Base-by-base conservation (phyloP, 352 stramenopile genomes). In the Globisporangium canariense region DNA sequence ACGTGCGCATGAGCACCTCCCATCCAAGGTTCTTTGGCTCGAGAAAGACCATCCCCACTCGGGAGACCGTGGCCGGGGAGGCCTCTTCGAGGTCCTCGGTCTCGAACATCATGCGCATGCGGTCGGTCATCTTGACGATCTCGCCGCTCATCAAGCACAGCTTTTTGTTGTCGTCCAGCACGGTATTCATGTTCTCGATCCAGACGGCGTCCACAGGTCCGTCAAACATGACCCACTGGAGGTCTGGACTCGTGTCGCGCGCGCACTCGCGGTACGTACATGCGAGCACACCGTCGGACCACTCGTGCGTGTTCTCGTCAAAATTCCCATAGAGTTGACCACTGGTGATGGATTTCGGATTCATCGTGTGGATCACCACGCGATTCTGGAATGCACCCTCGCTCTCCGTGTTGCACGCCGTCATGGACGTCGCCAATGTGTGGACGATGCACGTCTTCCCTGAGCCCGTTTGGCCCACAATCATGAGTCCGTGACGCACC, bases 171-270 rank as follows among this genome's bases (percentile, higher is more conserved):
- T 97, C 90, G 64, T 97, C 90, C 14, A 97, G 70, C 41, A 97
- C 92, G 1, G 92, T 98, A 74, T 98, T 98, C 92, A 98, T 98
- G 73, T 98, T 98, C 57, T 98, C 93, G 65, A 98, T 98, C 93
- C 93, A 98, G 30, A 98, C 92, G 0, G 93, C 92, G 67, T 98
- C 93, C 13, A 98, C 93, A 0, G 93, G 93, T 0, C 93, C 93
- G 66, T 98, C 93, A 58, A 98, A 98, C 74, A 98, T 91, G 30
- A 98, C 83, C 93, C 93, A 98, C 69, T 98, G 95, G 14, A 95
- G 62, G 54, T 97, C 86, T 0, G 75, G 68, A 34, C 77, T 95
- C 34, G 86, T 96, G 58, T 88, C 83, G 22, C 82, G 79, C 16
- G 96, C 94, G 32, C 89, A 97, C 61, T 97, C 91, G 36, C 96